Evolutionary conservation across 2,329 filamentous ascomycete species (phyloP), one percentile per base, ranked within the genome.

Genomic region (Colletotrichum sp.): DNA sequence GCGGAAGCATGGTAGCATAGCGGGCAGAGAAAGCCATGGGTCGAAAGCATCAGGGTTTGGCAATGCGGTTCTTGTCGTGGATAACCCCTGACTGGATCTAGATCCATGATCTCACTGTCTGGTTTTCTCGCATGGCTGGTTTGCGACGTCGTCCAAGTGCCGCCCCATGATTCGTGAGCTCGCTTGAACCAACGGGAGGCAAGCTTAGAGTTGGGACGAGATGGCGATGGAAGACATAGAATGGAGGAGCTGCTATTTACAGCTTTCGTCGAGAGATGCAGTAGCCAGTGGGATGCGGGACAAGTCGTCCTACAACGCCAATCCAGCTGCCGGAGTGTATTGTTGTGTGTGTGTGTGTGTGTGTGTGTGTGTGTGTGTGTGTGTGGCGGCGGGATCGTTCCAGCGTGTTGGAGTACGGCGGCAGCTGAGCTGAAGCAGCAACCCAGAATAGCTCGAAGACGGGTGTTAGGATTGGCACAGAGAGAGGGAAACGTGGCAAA

Each of bases 91-190:
- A 25, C 61, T 52, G 59, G 59, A 71, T 64, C 59, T 32, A 74
- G n/a, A 68, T 72, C 39, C 63, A 72, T 72, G n/a, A 69, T 59
- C 69, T 76, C 70, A 68, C 61, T 39, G 39, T 32, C 44, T 44
- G 49, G 27, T 44, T 49, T 61, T 22, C 71, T 59, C 61, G 67
- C 70, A 68, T 61, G 39, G 59, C 65, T 65, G 57, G 63, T 73
- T 67, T 69, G 59, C 73, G 63, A 65, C 57, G 57, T 73, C 57
- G 70, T 73, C 49, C 64, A 73, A 69, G 63, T 76, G 64, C 69
- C 59, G 64, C 39, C 39, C 29, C 70, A 73, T 69, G 73, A 69
- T 69, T 68, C 64, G 64, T 73, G 70, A 73, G 39, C n/a, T 30
- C 27, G 27, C 34, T 30, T 29, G 36, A 67, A 63, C 29, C 62